Evolutionary conservation across 106 monocot species (phyloP), one percentile per base, ranked within the genome.

Genomic region (Cymbidium sinense): DNA sequence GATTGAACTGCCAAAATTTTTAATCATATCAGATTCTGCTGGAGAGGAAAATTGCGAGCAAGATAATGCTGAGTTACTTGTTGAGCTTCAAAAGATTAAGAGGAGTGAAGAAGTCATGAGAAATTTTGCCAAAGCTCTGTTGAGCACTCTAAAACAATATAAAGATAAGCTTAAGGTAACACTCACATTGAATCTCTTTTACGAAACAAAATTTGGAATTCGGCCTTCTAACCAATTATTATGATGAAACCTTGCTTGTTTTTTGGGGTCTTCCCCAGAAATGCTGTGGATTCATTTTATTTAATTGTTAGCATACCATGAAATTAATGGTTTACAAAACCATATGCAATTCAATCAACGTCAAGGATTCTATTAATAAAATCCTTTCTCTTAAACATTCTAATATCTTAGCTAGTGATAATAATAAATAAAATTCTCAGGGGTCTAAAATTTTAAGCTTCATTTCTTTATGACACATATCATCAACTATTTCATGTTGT

Each of bases 121-220:
- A 19, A 79, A 86, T 28, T 91, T 95, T 76, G 81, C 89, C 41
- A 86, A 70, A 74, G 89, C 89, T 81, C 69, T 95, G 34, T 95
- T 89, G 95, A 88, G 81, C 74, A 81, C 84, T 30, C 80, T 92
- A 58, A 89, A 92, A 67, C 82, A 89, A 41, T 89, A 89, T 71
- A 95, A 92, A 51, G 52, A 84, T 29, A 91, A 86, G 55, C 84
- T 88, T 74, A 70, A 75, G 87, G 91, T 93, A 86, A 79, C 83
- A 43, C 21, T 70, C 39, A 70, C 33, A 58, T 4, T 73, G 35
- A 29, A 37, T 34, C 25, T 29, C 10, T 12, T 69, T 5, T 35
- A 43, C 29, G 50, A 39, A 70, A 15, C 67, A 30, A 30, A 64
- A 19, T 27, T 78, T 47, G 67, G 30, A 43, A 44, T 23, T 69